A percentile compares a stretch with the other conserved stretches of the same genome.
phyloP scores from a whole-genome alignment of 2,329 filamentous ascomycete species.

The Cladorrhinum sp. region DNA sequence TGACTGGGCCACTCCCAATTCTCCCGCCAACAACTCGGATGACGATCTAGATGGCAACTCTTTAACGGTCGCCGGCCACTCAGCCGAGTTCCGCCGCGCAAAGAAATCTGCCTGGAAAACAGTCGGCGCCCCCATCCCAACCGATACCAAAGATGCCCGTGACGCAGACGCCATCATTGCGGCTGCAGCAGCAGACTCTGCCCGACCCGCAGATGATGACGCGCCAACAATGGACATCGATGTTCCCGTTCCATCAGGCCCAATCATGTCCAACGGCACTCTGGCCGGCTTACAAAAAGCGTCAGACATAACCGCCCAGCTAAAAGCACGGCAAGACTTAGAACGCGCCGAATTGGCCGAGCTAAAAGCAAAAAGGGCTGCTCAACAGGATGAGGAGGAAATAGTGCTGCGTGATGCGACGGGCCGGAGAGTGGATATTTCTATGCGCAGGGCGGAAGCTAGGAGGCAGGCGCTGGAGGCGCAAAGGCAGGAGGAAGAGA shows the following conservation, averaged over 20 bases:
- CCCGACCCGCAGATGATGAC: conserved; percentile 46
- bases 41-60: conserved; percentile 47
- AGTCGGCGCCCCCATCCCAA: conserved; percentile 48
- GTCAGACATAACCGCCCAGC: conserved; percentile 68
- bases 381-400: conserved; percentile 53
- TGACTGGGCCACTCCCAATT: conserved; percentile 51
- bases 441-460: conserved; percentile 84
- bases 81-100: conserved; percentile 65
- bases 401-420: conserved; percentile 95
- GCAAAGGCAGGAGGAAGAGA: conserved; percentile 65
- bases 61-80: conserved; percentile 48
- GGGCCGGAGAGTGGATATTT: conserved; percentile 88
- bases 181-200: conserved; percentile 65
- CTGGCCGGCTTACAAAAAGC: conserved; percentile 85
- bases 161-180: conserved; percentile 72
- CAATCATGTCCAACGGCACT: conserved; percentile 77
- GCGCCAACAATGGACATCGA: conserved; percentile 47
- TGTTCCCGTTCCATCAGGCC: conserved; percentile 35
- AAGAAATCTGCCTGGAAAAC: conserved; percentile 82
- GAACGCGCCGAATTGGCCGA: conserved; percentile 34
- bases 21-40: conserved; percentile 40
- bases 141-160: conserved; percentile 27
- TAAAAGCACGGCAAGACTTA: conserved; percentile 52
- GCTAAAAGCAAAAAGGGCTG: conserved; percentile 26
- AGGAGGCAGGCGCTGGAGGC: conserved; percentile 63